phyloP scores from a whole-genome alignment of 1,139 yeast genomes.

The Geotrichum phurueaensis region DNA sequence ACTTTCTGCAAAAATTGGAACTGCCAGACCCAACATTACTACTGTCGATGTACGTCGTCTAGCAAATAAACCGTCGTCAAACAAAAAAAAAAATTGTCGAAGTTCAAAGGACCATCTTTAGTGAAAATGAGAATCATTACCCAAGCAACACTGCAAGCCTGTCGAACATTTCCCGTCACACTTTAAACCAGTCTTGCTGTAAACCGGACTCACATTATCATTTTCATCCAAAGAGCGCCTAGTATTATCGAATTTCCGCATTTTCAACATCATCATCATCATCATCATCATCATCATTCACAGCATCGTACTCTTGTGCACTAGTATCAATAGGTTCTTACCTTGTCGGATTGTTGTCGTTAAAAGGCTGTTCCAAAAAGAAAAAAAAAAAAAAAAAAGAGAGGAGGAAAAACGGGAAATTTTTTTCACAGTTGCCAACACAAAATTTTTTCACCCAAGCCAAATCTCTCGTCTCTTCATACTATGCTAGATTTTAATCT shows the following conservation, averaged over 20 bases:
- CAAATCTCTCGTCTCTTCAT: background rate
- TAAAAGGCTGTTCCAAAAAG: conserved; percentile 10
- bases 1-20: background rate
- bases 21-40: background rate
- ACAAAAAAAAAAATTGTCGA: background rate
- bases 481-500: background rate
- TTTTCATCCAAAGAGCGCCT: background rate
- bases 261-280: background rate
- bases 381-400: conserved; percentile 11
- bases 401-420: background rate
- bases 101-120: no score
- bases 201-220: background rate
- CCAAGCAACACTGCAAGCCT: no score
- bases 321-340: background rate
- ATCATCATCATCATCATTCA: background rate
- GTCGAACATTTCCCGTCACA: no score
- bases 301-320: background rate
- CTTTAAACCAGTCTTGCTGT: no score
- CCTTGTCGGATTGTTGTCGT: conserved; percentile 16
- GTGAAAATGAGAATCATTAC: no score
- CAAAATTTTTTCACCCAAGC: background rate
- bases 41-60: background rate
- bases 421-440: background rate
- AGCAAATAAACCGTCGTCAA: background rate
- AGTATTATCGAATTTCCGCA: background rate